A percentile compares a stretch with the other conserved stretches of the same genome.
Conservation (phyloP, 2,329 filamentous ascomycete species). For the Trichophyton schoenleinii region DNA sequence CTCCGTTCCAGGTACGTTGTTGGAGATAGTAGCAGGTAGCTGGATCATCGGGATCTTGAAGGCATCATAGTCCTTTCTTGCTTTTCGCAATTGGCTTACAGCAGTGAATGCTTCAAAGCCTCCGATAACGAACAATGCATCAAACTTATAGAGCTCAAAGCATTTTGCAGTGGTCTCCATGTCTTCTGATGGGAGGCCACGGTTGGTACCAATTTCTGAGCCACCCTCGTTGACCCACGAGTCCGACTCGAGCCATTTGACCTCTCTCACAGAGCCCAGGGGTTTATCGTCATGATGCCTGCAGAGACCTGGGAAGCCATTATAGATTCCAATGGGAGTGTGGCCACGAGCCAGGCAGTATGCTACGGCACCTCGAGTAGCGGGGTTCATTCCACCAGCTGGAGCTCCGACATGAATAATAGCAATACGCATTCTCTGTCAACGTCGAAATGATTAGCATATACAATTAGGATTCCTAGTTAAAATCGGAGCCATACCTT, state of each 20-base stretch:
- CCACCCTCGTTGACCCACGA: slow-evolving; percentile 92
- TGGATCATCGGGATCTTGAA: slow-evolving; percentile 88
- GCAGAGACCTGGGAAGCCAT: slow-evolving; percentile 88
- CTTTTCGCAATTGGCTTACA: slow-evolving; percentile 73
- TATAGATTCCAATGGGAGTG: slow-evolving; percentile 83
- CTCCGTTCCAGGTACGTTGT: slow-evolving; percentile 95
- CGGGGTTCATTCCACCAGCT: slow-evolving; percentile 95
- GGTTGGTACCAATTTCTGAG: slow-evolving; percentile 95
- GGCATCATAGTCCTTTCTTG: slow-evolving; percentile 61
- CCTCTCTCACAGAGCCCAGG: slow-evolving; percentile 66
- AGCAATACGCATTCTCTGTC: slow-evolving; percentile 73
- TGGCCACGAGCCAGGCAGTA: slow-evolving; percentile 91
- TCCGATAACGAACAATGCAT: slow-evolving; percentile 82
- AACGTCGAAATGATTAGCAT: neutral
- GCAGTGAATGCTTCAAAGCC: slow-evolving; percentile 96
- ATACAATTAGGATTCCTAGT: neutral
- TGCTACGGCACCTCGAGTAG: slow-evolving; percentile 80
- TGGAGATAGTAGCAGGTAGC: slow-evolving; percentile 92
- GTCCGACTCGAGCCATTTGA: slow-evolving; percentile 89
- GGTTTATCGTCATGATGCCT: slow-evolving; percentile 80
- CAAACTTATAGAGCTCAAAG: slow-evolving; percentile 76
- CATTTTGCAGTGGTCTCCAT: slow-evolving; percentile 70
- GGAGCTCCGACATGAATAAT: slow-evolving; percentile 96
- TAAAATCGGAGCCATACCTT: slow-evolving; percentile 40
- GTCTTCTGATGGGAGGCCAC: slow-evolving; percentile 78